A percentile compares a stretch with the other conserved stretches of the same genome.
These are phyloP conservation scores for Ziziphus jujuba DNA, from an alignment of 306 rosid genomes.

Conservation along the genomic window DNA sequence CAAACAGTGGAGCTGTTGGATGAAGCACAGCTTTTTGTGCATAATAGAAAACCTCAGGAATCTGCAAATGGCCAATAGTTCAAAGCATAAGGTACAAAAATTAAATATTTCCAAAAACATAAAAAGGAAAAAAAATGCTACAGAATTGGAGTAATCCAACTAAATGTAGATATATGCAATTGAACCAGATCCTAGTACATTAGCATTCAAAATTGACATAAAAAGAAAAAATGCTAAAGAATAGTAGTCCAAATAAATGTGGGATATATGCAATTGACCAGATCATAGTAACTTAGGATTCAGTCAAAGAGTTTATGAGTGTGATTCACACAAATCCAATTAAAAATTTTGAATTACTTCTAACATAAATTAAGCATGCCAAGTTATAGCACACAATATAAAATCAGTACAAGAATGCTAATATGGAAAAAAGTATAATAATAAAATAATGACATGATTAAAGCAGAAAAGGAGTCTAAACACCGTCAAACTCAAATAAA, in stretches of 20 bases:
- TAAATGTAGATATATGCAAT: slow-evolving; percentile 3
- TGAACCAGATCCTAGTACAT: slow-evolving; percentile 18
- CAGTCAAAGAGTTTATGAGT: neutral
- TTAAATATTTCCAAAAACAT: slow-evolving; percentile 3
- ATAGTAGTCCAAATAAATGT: neutral
- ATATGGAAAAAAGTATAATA: neutral
- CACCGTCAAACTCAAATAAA: neutral
- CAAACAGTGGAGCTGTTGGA: slow-evolving; percentile 94
- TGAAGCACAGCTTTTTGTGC: slow-evolving; percentile 99
- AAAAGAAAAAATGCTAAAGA: neutral
- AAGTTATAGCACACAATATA: neutral
- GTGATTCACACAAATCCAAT: neutral
- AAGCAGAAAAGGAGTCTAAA: neutral
- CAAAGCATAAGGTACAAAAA: neutral
- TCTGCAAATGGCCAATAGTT: slow-evolving; percentile 45
- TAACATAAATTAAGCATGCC: neutral
- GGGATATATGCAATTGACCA: slow-evolving; percentile 16
- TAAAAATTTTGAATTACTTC: neutral
- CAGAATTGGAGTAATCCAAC: neutral
- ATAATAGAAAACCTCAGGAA: slow-evolving; percentile 95
- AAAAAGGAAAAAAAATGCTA: neutral
- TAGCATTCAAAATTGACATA: slow-evolving; percentile 7
- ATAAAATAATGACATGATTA: neutral
- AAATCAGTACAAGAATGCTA: neutral
- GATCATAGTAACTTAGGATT: slow-evolving; percentile 3